These are phyloP conservation scores for Medicago arabica DNA, from an alignment of 306 rosid genomes.

Conservation along the genomic window DNA sequence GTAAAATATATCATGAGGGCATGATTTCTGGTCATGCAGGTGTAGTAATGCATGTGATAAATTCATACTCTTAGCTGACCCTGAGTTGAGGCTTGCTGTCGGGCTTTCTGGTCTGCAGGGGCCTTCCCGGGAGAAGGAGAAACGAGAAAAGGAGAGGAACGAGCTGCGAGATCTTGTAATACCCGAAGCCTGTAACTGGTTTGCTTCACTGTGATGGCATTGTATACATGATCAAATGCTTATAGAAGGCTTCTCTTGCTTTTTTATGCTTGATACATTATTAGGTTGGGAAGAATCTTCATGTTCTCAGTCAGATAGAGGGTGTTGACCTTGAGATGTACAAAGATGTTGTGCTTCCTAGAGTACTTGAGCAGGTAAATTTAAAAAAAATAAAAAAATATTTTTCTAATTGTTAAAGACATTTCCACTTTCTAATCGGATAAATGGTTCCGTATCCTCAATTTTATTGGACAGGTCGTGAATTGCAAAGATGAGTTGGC, in stretches of 20 bases:
- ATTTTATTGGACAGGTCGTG: conserved; percentile 69
- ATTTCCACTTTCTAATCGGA: conserved; percentile 26
- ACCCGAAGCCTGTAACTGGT: conserved; percentile 67
- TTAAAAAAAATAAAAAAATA: not conserved
- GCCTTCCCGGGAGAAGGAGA: conserved; percentile 96
- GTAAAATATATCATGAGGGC: conserved; percentile 83
- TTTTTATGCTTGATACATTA: conserved; percentile 52
- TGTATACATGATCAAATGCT: conserved; percentile 59
- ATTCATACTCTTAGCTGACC: conserved; percentile 99
- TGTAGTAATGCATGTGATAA: conserved; percentile 86
- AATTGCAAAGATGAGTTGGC: conserved; percentile 97
- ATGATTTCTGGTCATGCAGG: conserved; percentile 98
- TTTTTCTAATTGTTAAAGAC: conserved; percentile 17
- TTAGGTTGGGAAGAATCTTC: conserved; percentile 98
- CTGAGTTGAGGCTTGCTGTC: conserved; percentile 99
- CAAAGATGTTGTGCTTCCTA: conserved; percentile 92
- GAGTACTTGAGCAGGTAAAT: conserved; percentile 92
- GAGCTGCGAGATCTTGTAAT: conserved; percentile 99
- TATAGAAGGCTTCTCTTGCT: conserved; percentile 63
- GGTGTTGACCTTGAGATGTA: conserved; percentile 97
- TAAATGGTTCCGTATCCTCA: conserved; percentile 27
- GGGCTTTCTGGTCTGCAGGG: conserved; percentile 99
- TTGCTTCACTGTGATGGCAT: conserved; percentile 63
- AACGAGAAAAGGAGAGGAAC: conserved; percentile 94
- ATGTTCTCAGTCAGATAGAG: conserved; percentile 96